Evolutionary conservation across 257 asterid genomes (phyloP), one percentile per base, ranked within the genome.

Genomic region (Parsonsia alboflavescens): DNA sequence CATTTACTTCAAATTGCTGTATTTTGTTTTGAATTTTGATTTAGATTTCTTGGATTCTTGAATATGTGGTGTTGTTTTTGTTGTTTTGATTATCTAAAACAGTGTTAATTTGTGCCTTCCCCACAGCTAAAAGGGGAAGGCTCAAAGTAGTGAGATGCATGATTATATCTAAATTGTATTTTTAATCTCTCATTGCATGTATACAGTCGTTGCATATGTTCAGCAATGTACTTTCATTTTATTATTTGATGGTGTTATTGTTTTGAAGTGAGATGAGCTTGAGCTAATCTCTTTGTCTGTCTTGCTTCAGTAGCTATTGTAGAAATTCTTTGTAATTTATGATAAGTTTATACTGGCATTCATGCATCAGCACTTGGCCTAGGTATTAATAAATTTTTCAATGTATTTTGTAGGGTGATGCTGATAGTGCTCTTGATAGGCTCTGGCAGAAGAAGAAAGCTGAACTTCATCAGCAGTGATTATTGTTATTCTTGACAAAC

Each of bases 401-500:
- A 54, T n/a, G 7, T 53, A 4, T n/a, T 54, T 74, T 71, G 66
- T 61, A 80, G 83, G 83, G 83, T 54, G 83, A 80, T 8, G 83
- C 72, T 5, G 83, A 76, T 58, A 76, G 78, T 76, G 83, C 75
- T 49, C 45, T 80, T 21, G 83, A 76, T 62, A 71, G 81, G 42
- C 81, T 80, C 56, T 76, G 84, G 81, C 80, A 67, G 59, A 77
- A 77, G 75, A 77, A 53, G 72, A 81, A 57, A 73, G 71, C 73
- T 71, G 78, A 77, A 65, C 50, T 70, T 59, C 73, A 52, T 13
- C 78, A 58, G 28, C 75, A 76, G 59, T 73, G 69, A 72, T 10
- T n/a, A n/a, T 22, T 10, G 12, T 48, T 11, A 11, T 10, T 41
- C 3, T 10, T 3, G 2, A 33, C 6, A 8, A 19, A 7, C 48